Base-by-base conservation (phyloP, 2,329 filamentous ascomycete species). In the Aspergillus fumigatus region DNA sequence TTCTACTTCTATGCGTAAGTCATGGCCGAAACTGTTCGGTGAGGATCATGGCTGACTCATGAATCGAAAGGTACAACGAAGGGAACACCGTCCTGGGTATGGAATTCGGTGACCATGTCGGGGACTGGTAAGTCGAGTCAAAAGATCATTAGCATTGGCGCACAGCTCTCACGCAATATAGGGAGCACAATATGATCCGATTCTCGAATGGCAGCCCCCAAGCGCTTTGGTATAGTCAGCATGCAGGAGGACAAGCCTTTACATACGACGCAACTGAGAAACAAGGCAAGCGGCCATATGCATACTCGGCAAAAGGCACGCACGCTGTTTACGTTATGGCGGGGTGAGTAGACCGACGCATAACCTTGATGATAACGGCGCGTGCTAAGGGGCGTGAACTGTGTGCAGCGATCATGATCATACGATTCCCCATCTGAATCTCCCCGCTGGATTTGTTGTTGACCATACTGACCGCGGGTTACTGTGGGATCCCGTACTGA, bases 111-210 rank as follows among this genome's bases (percentile, higher is more conserved):
- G 79, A 86, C 66, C 86, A 88, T 67, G 81, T 88, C 29, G 86
- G 85, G 8, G 84, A 86, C 65, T 86, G 83, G 79, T 79, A 70
- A 54, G 67, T 66, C 25, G 52, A 47, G n/a, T 41, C 26, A 40
- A 41, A 26, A 35, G 21, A 11, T 25, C 45, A 11, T 53, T 8
- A 25, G 35, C 7, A n/a, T 17, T 49, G 38, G 3, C 1, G 19
- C 9, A 11, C 40, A 43, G 10, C 32, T 51, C 7, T 51, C 7
- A 50, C 9, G 45, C 48, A 25, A 26, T 25, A 19, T 27, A 81
- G 80, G 84, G 85, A 88, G 66, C 84, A 88, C 68, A 85, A 82
- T 54, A 86, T 87, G 84, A 76, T 89, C 32, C 84, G 86, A 10
- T 89, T 89, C 69, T 52, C 75, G 17, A 75, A 85, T 53, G 82